These are phyloP conservation scores for Gaeumannomyces tritici DNA, from an alignment of 2,329 filamentous ascomycete genomes.

Conservation along the genomic window DNA sequence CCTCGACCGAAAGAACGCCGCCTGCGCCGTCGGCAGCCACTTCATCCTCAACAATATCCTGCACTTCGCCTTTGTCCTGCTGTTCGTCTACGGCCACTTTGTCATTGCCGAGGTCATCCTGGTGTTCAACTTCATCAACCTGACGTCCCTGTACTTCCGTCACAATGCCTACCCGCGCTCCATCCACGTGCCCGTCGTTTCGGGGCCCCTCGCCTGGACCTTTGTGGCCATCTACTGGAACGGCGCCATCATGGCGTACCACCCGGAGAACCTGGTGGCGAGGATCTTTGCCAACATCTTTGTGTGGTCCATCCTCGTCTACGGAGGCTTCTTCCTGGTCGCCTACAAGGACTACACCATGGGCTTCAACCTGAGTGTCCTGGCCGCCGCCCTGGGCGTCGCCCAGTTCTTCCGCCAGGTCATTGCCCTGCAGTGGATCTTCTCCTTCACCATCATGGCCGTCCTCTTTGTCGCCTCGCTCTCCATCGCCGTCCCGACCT, in stretches of 20 bases:
- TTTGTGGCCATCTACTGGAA: conserved; percentile 85
- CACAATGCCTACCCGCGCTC: conserved; percentile 62
- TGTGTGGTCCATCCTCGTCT: conserved; percentile 73
- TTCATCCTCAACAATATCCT: conserved; percentile 82
- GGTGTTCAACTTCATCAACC: conserved; percentile 73
- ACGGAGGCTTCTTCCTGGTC: conserved; percentile 67
- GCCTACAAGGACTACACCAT: conserved; percentile 70
- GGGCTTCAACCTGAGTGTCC: conserved; percentile 66
- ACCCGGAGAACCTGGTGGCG: conserved; percentile 56
- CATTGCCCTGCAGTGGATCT: conserved; percentile 85
- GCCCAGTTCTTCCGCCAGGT: conserved; percentile 65
- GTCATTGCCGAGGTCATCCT: conserved; percentile 67
- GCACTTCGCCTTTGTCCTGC: conserved; percentile 71
- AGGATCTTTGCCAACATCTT: conserved; percentile 78
- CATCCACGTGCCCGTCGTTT: conserved; percentile 67
- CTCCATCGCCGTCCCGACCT: conserved; percentile 52
- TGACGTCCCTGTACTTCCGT: conserved; percentile 70
- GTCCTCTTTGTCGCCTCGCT: conserved; percentile 62
- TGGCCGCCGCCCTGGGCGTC: conserved; percentile 67
- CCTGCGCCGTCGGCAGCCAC: conserved; percentile 70
- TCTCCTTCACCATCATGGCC: conserved; percentile 75
- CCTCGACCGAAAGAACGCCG: conserved; percentile 51
- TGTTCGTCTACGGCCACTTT: conserved; percentile 72
- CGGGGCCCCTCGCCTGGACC: conserved; percentile 75
- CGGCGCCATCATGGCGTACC: conserved; percentile 70